Evolutionary conservation across 2,329 filamentous ascomycete genomes (phyloP).

Genomic region (Botrytis porri): DNA sequence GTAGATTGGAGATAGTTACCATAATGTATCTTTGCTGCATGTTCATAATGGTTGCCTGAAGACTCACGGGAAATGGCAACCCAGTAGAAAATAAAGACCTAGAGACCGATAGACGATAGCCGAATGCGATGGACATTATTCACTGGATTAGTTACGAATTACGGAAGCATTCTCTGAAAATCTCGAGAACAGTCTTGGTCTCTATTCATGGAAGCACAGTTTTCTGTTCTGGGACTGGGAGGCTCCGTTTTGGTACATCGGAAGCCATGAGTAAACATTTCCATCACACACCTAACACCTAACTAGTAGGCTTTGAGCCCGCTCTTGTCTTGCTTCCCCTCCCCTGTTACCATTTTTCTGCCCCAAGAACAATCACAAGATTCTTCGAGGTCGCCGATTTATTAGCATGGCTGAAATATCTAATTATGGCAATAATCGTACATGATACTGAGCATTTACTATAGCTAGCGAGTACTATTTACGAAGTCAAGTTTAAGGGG

Average conservation of each 20-base stretch:
- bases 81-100: neutral
- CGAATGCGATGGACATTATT: neutral
- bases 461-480: neutral
- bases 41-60: constrained; percentile 18
- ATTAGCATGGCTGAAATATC: neutral
- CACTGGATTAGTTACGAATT: constrained; percentile 10
- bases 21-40: neutral
- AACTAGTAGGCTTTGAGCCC: neutral
- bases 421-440: constrained; percentile 13
- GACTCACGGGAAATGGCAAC: neutral
- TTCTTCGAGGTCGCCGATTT: constrained; percentile 14
- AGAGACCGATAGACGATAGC: constrained; percentile 3
- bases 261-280: constrained; percentile 2
- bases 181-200: neutral
- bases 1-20: neutral
- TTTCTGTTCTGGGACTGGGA: constrained; percentile 7
- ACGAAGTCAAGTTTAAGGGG: neutral
- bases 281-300: constrained; percentile 1
- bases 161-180: neutral
- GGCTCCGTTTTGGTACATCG: constrained; percentile 2
- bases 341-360: neutral
- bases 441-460: neutral
- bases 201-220: neutral
- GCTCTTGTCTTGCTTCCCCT: constrained; percentile 1
- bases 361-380: constrained; percentile 1